These are phyloP conservation scores for Eurotiales sp. DNA, from an alignment of 2,329 filamentous ascomycete species.

Conservation along the genomic window DNA sequence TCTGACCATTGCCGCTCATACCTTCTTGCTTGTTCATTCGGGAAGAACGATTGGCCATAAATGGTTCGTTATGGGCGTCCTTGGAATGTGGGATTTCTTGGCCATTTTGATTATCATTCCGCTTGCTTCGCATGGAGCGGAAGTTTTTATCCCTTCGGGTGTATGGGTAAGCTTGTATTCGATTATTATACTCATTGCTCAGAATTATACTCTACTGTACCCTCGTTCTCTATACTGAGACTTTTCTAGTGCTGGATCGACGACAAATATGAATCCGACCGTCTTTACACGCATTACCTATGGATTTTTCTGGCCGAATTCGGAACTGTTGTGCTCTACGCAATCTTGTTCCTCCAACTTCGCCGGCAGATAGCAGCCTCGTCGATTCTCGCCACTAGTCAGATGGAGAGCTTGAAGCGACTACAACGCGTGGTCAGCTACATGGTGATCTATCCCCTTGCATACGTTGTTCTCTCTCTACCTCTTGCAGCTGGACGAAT, in stretches of 20 bases:
- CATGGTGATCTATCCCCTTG: constrained; percentile 47
- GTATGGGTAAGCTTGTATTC: constrained; percentile 44
- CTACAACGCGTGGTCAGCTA: constrained; percentile 43
- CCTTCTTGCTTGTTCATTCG: constrained; percentile 48
- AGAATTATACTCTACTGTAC: no score
- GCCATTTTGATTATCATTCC: constrained; percentile 47
- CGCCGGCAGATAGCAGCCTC: constrained; percentile 42
- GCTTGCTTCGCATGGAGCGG: constrained; percentile 37
- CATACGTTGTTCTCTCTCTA: constrained; percentile 61
- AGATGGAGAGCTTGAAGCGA: constrained; percentile 35
- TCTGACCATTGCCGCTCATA: constrained; percentile 53
- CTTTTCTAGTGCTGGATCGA: constrained; percentile 49
- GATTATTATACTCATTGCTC: no score
- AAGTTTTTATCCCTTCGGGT: constrained; percentile 47
- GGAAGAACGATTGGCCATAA: constrained; percentile 45
- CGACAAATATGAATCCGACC: constrained; percentile 38
- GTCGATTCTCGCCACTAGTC: constrained; percentile 25
- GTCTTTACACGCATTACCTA: constrained; percentile 51
- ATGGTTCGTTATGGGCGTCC: constrained; percentile 43
- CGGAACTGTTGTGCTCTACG: constrained; percentile 48
- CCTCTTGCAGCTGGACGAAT: constrained; percentile 54
- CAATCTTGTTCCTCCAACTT: constrained; percentile 47
- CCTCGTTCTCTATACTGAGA: no score
- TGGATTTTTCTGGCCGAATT: constrained; percentile 55
- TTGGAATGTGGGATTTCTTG: constrained; percentile 46